Evolutionary conservation across 352 stramenopile genomes (phyloP).

Genomic region (Phytophthora meadii): DNA sequence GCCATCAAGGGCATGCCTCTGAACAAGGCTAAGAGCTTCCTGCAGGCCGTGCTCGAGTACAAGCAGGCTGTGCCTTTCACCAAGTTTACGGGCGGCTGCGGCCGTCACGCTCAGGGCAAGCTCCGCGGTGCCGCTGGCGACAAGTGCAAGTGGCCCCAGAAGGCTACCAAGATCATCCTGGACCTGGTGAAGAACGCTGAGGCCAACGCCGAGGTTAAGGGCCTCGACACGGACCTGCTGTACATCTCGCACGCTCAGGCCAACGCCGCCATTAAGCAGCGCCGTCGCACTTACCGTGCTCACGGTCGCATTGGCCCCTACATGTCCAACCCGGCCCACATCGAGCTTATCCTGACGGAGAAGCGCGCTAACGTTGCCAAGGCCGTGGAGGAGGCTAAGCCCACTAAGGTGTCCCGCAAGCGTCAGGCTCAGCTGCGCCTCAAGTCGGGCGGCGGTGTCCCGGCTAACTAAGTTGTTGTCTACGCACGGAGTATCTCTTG

Average conservation of each 20-base stretch:
- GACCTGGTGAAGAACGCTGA: constrained; percentile 99
- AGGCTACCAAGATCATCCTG: constrained; percentile 98
- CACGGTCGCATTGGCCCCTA: constrained; percentile 98
- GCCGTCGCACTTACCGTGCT: constrained; percentile 98
- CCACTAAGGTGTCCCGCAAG: constrained; percentile 88
- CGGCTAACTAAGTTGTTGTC: constrained; percentile 75
- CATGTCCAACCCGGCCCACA: constrained; percentile 98
- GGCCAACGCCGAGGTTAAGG: constrained; percentile 99
- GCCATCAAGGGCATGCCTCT: constrained; percentile 98
- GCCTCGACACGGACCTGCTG: constrained; percentile 96
- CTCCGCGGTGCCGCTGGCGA: constrained; percentile 93
- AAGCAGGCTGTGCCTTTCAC: constrained; percentile 99
- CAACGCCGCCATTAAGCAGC: constrained; percentile 98
- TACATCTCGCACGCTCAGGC: constrained; percentile 98
- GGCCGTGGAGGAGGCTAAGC: constrained; percentile 90
- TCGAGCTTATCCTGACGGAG: constrained; percentile 99
- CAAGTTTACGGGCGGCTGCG: constrained; percentile 98
- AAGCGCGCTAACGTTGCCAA: constrained; percentile 95
- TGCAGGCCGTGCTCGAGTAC: constrained; percentile 97
- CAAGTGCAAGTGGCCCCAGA: constrained; percentile 99
- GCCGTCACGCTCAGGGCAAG: constrained; percentile 98
- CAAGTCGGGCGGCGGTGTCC: constrained; percentile 87
- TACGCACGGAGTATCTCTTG: constrained; percentile 32
- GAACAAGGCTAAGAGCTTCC: constrained; percentile 95
- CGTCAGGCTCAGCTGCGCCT: constrained; percentile 89